Base-by-base conservation (phyloP, 352 stramenopile genomes). In the Pythium graminicola region DNA sequence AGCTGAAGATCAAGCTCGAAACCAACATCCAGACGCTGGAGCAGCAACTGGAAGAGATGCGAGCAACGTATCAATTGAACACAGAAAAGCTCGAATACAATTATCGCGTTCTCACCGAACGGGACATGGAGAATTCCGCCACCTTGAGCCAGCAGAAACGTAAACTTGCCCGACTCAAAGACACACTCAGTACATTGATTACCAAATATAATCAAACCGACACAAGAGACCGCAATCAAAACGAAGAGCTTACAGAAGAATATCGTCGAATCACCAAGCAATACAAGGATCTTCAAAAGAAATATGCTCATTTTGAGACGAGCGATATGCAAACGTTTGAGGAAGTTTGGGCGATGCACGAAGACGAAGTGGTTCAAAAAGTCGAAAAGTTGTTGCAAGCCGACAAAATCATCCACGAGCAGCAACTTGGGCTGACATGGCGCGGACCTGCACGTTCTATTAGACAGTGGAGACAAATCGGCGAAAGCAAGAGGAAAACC, bases 1-100 rank as follows among this genome's bases (percentile, higher is more conserved):
- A 96, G 60, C 75, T 97, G 57, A 98, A 98, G 61, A 97, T 98
- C 54, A 97, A 97, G 62, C 81, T 98, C 39, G 93, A 98, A 64
- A 98, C 85, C 7, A 96, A 98, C 51, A 97, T 98, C 58, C 92
- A 98, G 63, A 96, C 89, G 20, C 81, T 98, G 0, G 90, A 98
- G 70, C 89, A 98, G 69, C 92, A 98, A 64, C 80, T 98, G 20
- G 90, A 97, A 63, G 89, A 98, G 42, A 98, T 98, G 86, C 79
- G 89, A 17, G 86, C 91, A 1, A 97, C 89, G 24, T 98, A 98
- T 62, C 86, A 97, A 58, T 83, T 98, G 52, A 98, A 98, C 59
- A 98, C 90, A 8, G 93, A 98, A 55, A 98, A 98, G 60, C 80
- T 98, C 44, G 93, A 98, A 69, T 98, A 98, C 70, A 98, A 98